These are phyloP conservation scores for Naganishia albida DNA, from an alignment of 1,284 basidiomycete species.

Conservation along the genomic window DNA sequence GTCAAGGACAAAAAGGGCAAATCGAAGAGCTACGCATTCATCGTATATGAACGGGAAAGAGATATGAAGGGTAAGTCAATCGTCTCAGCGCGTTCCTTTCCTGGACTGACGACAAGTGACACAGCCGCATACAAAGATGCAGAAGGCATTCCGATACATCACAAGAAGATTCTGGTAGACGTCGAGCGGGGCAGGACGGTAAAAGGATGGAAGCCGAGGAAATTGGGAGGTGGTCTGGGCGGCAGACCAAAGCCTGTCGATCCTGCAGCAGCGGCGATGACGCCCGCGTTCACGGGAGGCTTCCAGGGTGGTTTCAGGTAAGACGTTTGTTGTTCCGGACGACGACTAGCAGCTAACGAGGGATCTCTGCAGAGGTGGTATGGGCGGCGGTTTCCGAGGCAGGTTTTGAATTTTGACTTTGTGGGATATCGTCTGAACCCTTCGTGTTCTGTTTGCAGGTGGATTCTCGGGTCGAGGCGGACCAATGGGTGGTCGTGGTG, in stretches of 20 bases:
- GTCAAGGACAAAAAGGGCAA: conserved; percentile 86
- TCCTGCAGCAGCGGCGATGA: conserved; percentile 56
- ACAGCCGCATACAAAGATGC: conserved; percentile 98
- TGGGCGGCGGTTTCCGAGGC: conserved; percentile 15
- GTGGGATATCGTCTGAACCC: neutral
- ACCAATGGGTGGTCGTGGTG: too few relatives aligned
- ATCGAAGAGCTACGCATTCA: conserved; percentile 90
- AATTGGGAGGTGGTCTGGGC: conserved; percentile 91
- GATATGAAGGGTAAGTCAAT: conserved; percentile 89
- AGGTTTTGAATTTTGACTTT: conserved; percentile 5
- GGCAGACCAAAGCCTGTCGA: conserved; percentile 82
- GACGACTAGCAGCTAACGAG: conserved; percentile 33
- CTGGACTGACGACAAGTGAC: conserved; percentile 31
- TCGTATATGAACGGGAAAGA: conserved; percentile 95
- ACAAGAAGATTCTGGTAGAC: conserved; percentile 92
- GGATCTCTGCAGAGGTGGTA: neutral
- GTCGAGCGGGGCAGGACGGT: conserved; percentile 98
- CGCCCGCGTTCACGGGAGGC: conserved; percentile 42
- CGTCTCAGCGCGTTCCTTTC: conserved; percentile 6
- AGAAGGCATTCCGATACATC: conserved; percentile 94
- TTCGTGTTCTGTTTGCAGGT: neutral
- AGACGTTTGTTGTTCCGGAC: conserved; percentile 47
- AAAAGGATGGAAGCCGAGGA: conserved; percentile 95
- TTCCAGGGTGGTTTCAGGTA: conserved; percentile 39
- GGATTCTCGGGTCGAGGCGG: neutral